Base-by-base conservation (phyloP, 495 filamentous ascomycete species). In the Tuber magnatum region DNA sequence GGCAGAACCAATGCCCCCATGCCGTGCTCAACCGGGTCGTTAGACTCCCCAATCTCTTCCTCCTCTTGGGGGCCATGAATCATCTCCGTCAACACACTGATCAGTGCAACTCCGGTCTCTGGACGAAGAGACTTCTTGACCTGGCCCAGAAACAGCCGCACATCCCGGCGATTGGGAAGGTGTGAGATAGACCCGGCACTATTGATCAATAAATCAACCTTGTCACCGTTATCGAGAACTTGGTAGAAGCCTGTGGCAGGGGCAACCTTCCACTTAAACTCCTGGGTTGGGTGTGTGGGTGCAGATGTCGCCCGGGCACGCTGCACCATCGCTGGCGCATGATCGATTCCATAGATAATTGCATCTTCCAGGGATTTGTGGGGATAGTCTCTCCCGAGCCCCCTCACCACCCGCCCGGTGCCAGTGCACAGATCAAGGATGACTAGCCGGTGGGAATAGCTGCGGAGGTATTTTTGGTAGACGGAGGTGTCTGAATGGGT, bases 371-470 rank as follows among this genome's bases (percentile, higher is more conserved):
- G 10, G 8, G 48, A 56, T 56, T 56, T 56, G 48, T 56, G 48
- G 44, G 44, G 6, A 48, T 22, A 22, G 20, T 22, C 44, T 12
- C 65, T 68, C n/a, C 24, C 39, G 39, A 75, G 40, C 10, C 24
- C 24, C 28, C 44, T 72, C 3, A 72, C 51, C 32, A 75, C 70
- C n/a, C 74, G 70, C 38, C 75, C 73, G 28, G 75, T 77, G 72
- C 75, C 69, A 28, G 75, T 74, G 72, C 68, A 73, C 68, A 77
- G 72, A 70, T 77, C 75, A 38, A 77, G 22, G 73, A 77, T 77
- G 39, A 38, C 68, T 16, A 51, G 75, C 6, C 40, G 51, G 3
- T 46, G 22, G 5, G 28, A n/a, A 32, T 43, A 39, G 46, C 65
- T 48, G 68, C 40, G 48, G 40, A 77, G 73, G 22, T 46, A 73